A percentile compares a stretch with the other conserved stretches of the same genome.
Evolutionary conservation across 371 early-diverging fungal genomes (phyloP).

Genomic region (Syncephalastrum monosporum): DNA sequence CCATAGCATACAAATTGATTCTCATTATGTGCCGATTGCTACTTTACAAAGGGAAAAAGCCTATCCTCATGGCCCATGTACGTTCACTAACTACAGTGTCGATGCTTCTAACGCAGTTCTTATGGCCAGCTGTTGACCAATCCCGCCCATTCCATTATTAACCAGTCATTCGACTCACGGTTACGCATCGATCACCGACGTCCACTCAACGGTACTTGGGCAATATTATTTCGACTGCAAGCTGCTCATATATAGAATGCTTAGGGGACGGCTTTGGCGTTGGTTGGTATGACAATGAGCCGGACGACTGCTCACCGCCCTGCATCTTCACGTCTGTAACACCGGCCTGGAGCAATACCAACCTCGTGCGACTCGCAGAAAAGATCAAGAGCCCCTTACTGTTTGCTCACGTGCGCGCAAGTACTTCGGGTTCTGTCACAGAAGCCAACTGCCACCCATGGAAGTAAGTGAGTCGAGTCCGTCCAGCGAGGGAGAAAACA

Average conservation of each 20-base stretch:
- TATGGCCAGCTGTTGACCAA: slow-evolving; percentile 56
- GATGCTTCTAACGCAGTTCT: background rate
- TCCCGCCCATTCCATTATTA: slow-evolving; percentile 84
- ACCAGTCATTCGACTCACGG: slow-evolving; percentile 76
- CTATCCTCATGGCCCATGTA: slow-evolving; percentile 74
- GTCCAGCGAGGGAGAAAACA: background rate
- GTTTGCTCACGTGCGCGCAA: slow-evolving; percentile 87
- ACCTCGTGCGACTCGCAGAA: slow-evolving; percentile 76
- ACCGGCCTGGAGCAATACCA: slow-evolving; percentile 88
- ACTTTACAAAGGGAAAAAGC: slow-evolving; percentile 74
- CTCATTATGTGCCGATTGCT: slow-evolving; percentile 71
- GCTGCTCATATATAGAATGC: background rate
- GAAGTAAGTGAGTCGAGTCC: slow-evolving; percentile 41
- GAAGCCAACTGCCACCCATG: slow-evolving; percentile 86
- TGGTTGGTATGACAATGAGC: slow-evolving; percentile 73
- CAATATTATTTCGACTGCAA: background rate
- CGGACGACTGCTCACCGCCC: slow-evolving; percentile 51
- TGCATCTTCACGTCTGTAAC: slow-evolving; percentile 87
- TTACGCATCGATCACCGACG: slow-evolving; percentile 64
- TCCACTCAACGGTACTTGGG: slow-evolving; percentile 67
- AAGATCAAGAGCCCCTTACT: slow-evolving; percentile 77
- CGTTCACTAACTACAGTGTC: background rate
- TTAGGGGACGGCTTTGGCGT: slow-evolving; percentile 86
- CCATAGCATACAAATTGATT: too few species aligned
- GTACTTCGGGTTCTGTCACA: slow-evolving; percentile 75